Evolutionary conservation across 352 stramenopile species (phyloP).

Genomic region (Globisporangium yorkense): DNA sequence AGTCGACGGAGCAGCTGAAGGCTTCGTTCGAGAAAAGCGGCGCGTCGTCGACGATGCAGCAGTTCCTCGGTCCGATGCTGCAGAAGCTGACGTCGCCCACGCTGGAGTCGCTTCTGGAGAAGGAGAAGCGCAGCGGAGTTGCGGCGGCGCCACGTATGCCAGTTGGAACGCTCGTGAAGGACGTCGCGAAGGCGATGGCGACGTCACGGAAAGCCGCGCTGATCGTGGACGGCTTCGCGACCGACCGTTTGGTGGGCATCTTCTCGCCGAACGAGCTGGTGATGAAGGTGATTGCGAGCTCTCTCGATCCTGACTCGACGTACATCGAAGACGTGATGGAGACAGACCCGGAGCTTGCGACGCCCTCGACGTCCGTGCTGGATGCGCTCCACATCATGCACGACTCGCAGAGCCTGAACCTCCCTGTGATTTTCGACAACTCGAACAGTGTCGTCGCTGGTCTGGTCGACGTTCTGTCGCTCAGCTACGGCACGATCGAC

Average conservation of each 20-base stretch:
- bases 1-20: slow-evolving; percentile 82
- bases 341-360: slow-evolving; percentile 77
- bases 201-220: slow-evolving; percentile 89
- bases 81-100: slow-evolving; percentile 79
- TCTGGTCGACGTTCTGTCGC: slow-evolving; percentile 77
- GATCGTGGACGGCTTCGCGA: slow-evolving; percentile 88
- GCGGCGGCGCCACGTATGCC: slow-evolving; percentile 61
- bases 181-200: slow-evolving; percentile 75
- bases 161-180: slow-evolving; percentile 82
- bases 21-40: slow-evolving; percentile 72
- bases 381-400: slow-evolving; percentile 88
- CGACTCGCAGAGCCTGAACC: slow-evolving; percentile 77
- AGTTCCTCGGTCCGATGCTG: slow-evolving; percentile 75
- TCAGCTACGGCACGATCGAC: slow-evolving; percentile 87
- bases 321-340: slow-evolving; percentile 89
- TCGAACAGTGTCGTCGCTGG: slow-evolving; percentile 59
- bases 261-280: slow-evolving; percentile 98
- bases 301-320: slow-evolving; percentile 86
- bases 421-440: slow-evolving; percentile 66
- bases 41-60: slow-evolving; percentile 66
- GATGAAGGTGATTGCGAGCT: slow-evolving; percentile 92
- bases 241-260: slow-evolving; percentile 89
- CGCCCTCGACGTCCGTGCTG: slow-evolving; percentile 60
- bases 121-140: slow-evolving; percentile 35
- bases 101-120: slow-evolving; percentile 84